These are phyloP conservation scores for Reticulascus tulasneorum DNA, from an alignment of 2,329 filamentous ascomycete species.

Conservation along the genomic window DNA sequence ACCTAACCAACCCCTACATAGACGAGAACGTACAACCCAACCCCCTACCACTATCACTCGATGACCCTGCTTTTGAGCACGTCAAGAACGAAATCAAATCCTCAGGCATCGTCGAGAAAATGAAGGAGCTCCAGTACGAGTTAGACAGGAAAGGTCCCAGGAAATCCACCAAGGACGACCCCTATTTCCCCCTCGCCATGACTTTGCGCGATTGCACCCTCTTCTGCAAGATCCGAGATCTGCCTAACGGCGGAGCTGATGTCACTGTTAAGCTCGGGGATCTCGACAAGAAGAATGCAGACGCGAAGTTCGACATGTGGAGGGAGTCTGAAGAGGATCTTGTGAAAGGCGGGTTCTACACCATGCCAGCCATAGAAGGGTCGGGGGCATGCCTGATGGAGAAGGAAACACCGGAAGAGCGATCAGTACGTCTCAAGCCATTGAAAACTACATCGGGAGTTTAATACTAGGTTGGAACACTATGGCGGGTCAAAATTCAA, in stretches of 20 bases:
- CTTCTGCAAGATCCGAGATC: constrained; percentile 48
- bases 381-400: too few relatives aligned
- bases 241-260: background rate
- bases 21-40: too few relatives aligned
- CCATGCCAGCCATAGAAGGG: too few relatives aligned
- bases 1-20: constrained; percentile 24
- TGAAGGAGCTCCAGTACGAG: constrained; percentile 26
- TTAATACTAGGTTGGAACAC: too few relatives aligned
- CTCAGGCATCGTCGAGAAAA: too few relatives aligned
- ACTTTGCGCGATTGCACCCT: constrained; percentile 76
- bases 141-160: constrained; percentile 43
- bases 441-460: too few relatives aligned
- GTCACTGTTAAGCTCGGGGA: constrained; percentile 57
- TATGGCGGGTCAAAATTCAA: too few relatives aligned
- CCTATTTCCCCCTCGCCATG: constrained; percentile 66
- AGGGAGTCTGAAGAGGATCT: constrained; percentile 57
- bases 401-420: too few relatives aligned
- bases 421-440: too few relatives aligned
- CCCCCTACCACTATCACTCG: too few relatives aligned
- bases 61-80: too few relatives aligned
- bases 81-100: too few relatives aligned
- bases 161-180: constrained; percentile 32
- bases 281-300: constrained; percentile 70
- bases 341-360: constrained; percentile 66
- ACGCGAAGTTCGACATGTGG: constrained; percentile 68